Base-by-base conservation (phyloP, 257 asterid genomes). In the Fraxinus americana region DNA sequence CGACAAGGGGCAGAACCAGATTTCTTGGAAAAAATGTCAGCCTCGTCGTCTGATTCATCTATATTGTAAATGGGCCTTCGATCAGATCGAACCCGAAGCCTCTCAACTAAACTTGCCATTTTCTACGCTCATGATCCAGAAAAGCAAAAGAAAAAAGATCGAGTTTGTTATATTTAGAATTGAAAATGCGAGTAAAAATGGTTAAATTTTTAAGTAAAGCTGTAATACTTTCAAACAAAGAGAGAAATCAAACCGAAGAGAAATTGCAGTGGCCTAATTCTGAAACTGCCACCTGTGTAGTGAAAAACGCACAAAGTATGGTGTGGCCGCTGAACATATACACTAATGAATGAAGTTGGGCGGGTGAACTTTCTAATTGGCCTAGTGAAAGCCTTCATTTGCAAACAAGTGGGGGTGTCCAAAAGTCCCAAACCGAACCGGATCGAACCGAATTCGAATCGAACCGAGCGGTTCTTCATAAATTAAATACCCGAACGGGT, bases 31-130 rank as follows among this genome's bases (percentile, higher is more conserved):
- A 65, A 59, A 69, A 79, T 2, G 34, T 86, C 80, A 75, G 84
- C 75, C 75, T 95, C 99, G 1, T 95, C 98, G 30, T 95, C 98
- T n/a, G 99, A 95, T 14, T 95, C 99, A 30, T 95, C 98, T 34
- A 95, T 65, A 78, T 84, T 91, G 86, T 95, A 95, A 74, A 90
- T 34, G 19, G 99, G 99, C 82, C 84, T 85, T 54, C 94, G 92
- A 77, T 95, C 99, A 34, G 98, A 88, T 68, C 99, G 93, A 71
- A 75, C 86, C 34, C 93, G 88, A 76, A 89, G 90, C 82, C 93
- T 85, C 88, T 89, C 91, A 81, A 82, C 93, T 85, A 89, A 81
- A 78, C 91, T 89, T 70, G 90, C 80, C 93, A 87, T 87, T 77
- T 76, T 43, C 71, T 77, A n/a, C 50, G 1, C 29, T 14, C 57